Evolutionary conservation across 2,329 filamentous ascomycete genomes (phyloP), one percentile per base, ranked within the genome.

Genomic region (Fusarium abutilonis): DNA sequence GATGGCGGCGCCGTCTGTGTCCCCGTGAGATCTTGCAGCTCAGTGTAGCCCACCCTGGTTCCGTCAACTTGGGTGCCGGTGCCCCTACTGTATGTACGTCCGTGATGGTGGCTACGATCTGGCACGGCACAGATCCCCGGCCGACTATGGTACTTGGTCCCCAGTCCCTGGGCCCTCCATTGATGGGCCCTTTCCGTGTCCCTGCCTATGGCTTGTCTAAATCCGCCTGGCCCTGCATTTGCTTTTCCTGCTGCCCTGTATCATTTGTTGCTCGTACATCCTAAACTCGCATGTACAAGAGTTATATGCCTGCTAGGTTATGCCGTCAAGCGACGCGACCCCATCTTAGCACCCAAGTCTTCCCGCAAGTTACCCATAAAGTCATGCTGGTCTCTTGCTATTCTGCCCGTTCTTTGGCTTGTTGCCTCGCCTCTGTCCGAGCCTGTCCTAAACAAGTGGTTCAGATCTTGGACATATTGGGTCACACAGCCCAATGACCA

Each of bases 401-500:
- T 52, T 59, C 66, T 64, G 51, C 47, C 41, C 42, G 48, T 52
- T 69, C 50, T 66, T 67, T 67, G 67, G 65, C 63, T 62, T 67
- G 42, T 57, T 67, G 56, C 63, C 69, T 75, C 68, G 69, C 70
- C 70, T 74, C 69, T 69, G 66, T 68, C 67, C 68, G 70, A 66
- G 56, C 68, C 70, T 74, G 72, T 74, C 67, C 72, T 65, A 74
- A 75, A 74, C 67, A 72, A 65, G 58, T 72, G 73, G 70, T 73
- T 74, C 72, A 75, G 66, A 72, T 76, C 67, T 67, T 72, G 68
- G 58, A 70, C 73, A 70, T 72, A 68, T 74, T 72, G 67, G 68
- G 74, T 76, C 67, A 70, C 70, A 75, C 75, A 74, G 61, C 63
- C 61, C 66, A 64, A 49, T 68, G 55, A 61, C 67, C 67, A 71